These are phyloP conservation scores for Phytophthora rubi DNA, from an alignment of 352 stramenopile genomes.

Conservation along the genomic window DNA sequence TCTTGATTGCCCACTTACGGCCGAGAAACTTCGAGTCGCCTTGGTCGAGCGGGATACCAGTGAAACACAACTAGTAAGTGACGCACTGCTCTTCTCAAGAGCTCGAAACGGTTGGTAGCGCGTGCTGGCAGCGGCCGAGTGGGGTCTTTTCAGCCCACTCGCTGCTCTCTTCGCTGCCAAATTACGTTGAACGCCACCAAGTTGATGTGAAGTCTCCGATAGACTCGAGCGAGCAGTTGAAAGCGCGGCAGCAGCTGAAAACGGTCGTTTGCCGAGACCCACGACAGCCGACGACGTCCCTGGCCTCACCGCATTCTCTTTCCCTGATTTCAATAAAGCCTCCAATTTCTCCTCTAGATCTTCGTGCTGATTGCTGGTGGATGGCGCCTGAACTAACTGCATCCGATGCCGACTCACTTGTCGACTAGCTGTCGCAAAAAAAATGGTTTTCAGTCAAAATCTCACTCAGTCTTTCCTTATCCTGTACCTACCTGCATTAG, in stretches of 20 bases:
- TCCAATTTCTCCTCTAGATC: neutral
- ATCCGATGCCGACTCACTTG: constrained; percentile 50
- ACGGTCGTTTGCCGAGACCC: constrained; percentile 19
- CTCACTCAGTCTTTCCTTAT: neutral
- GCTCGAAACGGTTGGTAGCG: constrained; percentile 14
- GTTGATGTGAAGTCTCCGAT: constrained; percentile 6
- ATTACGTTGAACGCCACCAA: neutral
- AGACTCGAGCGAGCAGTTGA: constrained; percentile 1
- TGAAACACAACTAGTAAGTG: constrained; percentile 24
- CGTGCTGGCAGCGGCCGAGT: constrained; percentile 31
- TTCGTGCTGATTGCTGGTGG: constrained; percentile 31
- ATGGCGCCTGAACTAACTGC: constrained; percentile 38
- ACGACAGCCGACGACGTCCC: neutral
- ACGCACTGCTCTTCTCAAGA: constrained; percentile 25
- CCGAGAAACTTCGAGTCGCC: constrained; percentile 14
- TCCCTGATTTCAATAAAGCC: neutral
- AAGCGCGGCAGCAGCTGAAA: constrained; percentile 26
- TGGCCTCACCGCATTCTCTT: constrained; percentile 23
- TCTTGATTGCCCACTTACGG: constrained; percentile 22
- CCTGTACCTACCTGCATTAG: constrained; percentile 15
- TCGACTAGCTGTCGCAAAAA: constrained; percentile 23
- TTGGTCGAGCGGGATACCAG: constrained; percentile 16
- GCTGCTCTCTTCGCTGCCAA: constrained; percentile 1
- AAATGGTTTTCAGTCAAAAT: neutral
- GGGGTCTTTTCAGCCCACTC: constrained; percentile 30